A percentile compares a stretch with the other conserved stretches of the same genome.
phyloP scores from a whole-genome alignment of 257 asterid genomes.

The Solanum dulcamara region DNA sequence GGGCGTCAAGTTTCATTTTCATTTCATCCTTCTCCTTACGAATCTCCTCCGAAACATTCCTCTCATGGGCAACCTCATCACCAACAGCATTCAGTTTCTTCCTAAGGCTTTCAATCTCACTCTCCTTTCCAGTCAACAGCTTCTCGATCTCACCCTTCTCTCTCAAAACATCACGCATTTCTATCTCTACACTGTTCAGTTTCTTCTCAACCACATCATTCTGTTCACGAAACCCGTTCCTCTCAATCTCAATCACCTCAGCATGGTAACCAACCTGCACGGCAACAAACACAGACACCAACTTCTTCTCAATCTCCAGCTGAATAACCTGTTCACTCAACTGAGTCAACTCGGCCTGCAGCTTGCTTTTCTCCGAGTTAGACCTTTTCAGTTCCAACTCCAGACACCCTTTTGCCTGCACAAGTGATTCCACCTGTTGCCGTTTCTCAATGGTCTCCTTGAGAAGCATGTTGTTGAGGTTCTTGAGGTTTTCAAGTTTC shows the following conservation, averaged over 20 bases:
- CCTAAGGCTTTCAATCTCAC: constrained; percentile 26
- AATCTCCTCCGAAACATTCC: constrained; percentile 18
- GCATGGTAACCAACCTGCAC: constrained; percentile 25
- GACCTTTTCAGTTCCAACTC: constrained; percentile 40
- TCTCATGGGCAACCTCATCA: constrained; percentile 24
- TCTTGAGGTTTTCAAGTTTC: constrained; percentile 46
- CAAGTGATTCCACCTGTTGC: constrained; percentile 48
- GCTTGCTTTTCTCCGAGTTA: constrained; percentile 28
- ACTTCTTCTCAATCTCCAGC: constrained; percentile 49
- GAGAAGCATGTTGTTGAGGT: constrained; percentile 50
- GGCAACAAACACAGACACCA: constrained; percentile 33
- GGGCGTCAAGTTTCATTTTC: constrained; percentile 17
- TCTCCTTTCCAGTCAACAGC: constrained; percentile 18
- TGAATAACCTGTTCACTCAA: constrained; percentile 29
- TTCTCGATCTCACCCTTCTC: constrained; percentile 27
- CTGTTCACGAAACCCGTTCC: constrained; percentile 2
- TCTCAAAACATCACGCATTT: constrained; percentile 18
- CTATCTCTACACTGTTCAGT: constrained; percentile 32
- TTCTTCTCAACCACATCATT: constrained; percentile 1
- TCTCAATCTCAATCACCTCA: constrained; percentile 25
- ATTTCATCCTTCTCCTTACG: constrained; percentile 39
- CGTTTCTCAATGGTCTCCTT: constrained; percentile 62
- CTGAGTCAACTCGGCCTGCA: constrained; percentile 33
- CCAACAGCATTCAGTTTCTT: constrained; percentile 20
- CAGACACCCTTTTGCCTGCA: constrained; percentile 25